Evolutionary conservation across 1,139 yeast species (phyloP).

Genomic region (Saccharomyces hybrid): DNA sequence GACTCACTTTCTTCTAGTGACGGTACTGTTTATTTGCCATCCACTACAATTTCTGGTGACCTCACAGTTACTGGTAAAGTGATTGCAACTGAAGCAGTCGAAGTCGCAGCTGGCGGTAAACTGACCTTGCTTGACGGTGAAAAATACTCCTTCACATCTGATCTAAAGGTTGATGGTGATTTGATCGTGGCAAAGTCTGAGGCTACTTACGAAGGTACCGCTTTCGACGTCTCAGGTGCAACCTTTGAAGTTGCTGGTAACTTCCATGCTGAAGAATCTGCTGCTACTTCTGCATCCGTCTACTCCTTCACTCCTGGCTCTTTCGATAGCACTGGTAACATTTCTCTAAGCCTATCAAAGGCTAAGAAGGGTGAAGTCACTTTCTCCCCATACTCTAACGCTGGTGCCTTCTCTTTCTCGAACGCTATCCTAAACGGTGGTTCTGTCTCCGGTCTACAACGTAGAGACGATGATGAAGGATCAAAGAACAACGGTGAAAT

Average conservation of each 20-base stretch:
- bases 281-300: too few species aligned
- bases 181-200: not conserved
- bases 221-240: not conserved
- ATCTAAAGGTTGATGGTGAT: not conserved
- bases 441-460: too few species aligned
- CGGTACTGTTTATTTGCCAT: not conserved
- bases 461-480: too few species aligned
- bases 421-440: too few species aligned
- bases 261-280: too few species aligned
- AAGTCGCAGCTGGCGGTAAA: not conserved
- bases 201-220: not conserved
- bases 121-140: slow-evolving; percentile 1
- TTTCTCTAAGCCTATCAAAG: too few species aligned
- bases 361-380: too few species aligned
- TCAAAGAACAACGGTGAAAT: too few species aligned
- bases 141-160: not conserved
- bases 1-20: not conserved
- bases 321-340: too few species aligned
- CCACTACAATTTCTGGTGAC: not conserved
- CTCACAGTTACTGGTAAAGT: slow-evolving; percentile 2
- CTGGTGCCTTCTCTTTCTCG: too few species aligned
- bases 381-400: too few species aligned
- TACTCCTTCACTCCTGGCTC: too few species aligned
- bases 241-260: not conserved
- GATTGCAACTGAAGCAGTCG: not conserved